Percentiles rank a stretch among this genome's conserved stretches.
Conservation (phyloP, 768 basidiomycete genomes). For the Boletus reticulatus region DNA sequence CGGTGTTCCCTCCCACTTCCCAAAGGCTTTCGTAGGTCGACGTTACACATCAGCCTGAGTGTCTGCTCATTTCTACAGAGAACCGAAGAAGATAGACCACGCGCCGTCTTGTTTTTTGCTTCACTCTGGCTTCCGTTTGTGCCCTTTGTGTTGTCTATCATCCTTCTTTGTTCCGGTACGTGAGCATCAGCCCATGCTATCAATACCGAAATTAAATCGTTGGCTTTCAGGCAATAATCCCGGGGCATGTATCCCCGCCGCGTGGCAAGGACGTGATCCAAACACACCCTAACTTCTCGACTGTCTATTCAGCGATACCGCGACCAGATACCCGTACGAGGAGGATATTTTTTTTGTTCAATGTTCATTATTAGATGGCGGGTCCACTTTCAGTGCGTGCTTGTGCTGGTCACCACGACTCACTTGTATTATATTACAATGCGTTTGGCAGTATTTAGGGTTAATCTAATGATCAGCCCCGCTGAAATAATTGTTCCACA, state of each 20-base stretch:
- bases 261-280: not conserved
- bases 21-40: not conserved
- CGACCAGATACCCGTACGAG: no score
- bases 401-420: no score
- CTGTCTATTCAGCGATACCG: no score
- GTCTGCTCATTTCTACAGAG: not conserved
- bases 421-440: no score
- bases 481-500: no score
- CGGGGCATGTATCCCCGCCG: not conserved
- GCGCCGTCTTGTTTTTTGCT: not conserved
- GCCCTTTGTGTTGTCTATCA: not conserved
- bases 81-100: not conserved
- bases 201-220: no score
- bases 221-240: not conserved
- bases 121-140: not conserved
- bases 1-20: not conserved
- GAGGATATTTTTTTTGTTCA: no score
- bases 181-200: not conserved
- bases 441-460: no score
- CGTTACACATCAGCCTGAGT: no score
- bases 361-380: no score
- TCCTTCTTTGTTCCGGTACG: not conserved
- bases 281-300: not conserved
- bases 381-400: no score
- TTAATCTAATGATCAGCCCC: no score